These are phyloP conservation scores for Gautieria morchelliformis DNA, from an alignment of 768 basidiomycete species.

Conservation along the genomic window DNA sequence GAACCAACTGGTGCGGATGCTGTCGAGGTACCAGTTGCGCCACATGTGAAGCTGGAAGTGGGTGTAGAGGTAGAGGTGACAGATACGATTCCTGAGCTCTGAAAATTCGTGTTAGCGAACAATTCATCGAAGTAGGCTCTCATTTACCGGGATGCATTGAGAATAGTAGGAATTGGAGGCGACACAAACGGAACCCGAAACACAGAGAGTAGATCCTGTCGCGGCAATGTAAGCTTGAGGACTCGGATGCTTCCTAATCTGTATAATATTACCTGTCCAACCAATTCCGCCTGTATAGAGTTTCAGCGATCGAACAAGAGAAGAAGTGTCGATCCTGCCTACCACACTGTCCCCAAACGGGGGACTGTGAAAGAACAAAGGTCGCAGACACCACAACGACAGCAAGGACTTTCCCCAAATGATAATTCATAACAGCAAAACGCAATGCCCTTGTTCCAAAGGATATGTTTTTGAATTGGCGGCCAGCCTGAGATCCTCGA, in stretches of 20 bases:
- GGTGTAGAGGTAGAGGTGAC: conserved; percentile 9
- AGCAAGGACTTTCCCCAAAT: background rate
- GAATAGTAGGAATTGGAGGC: conserved; percentile 33
- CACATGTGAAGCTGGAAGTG: conserved; percentile 16
- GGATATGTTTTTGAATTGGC: background rate
- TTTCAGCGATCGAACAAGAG: background rate
- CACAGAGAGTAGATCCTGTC: conserved; percentile 26
- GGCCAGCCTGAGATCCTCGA: background rate
- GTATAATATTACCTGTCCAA: conserved; percentile 14
- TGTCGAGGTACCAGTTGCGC: conserved; percentile 6
- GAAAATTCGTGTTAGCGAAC: conserved; percentile 25
- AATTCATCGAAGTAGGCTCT: conserved; percentile 15
- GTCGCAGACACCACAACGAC: conserved; percentile 2
- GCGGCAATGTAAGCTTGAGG: background rate
- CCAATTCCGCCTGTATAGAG: conserved; percentile 22
- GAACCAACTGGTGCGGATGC: background rate
- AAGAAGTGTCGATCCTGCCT: background rate
- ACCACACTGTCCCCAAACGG: conserved; percentile 22
- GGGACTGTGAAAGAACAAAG: conserved; percentile 17
- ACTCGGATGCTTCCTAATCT: background rate
- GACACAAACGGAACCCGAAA: conserved; percentile 30
- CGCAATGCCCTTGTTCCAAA: too few species aligned
- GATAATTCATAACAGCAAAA: background rate
- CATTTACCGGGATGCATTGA: conserved; percentile 30
- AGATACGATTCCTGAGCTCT: background rate